These are phyloP conservation scores for Viridothelium virens DNA, from an alignment of 495 filamentous ascomycete genomes.

Conservation along the genomic window DNA sequence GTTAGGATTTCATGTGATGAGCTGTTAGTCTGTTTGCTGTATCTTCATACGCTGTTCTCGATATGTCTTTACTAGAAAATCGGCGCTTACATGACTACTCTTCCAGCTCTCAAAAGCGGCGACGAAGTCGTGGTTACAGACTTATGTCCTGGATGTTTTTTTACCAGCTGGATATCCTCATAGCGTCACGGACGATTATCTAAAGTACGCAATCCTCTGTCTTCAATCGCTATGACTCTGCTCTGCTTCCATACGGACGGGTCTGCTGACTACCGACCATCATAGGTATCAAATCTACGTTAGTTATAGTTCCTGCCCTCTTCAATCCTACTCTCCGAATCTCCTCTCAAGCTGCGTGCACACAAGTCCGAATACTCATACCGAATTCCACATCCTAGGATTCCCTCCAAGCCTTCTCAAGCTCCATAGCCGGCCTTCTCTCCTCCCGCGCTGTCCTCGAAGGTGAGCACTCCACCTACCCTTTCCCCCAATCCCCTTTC, in stretches of 20 bases:
- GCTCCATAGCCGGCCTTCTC: constrained; percentile 81
- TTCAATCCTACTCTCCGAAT: constrained; percentile 4
- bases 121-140: constrained; percentile 32
- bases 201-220: constrained; percentile 45
- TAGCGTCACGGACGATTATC: constrained; percentile 84
- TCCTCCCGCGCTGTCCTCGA: constrained; percentile 84
- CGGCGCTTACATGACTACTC: not conserved
- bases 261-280: constrained; percentile 16
- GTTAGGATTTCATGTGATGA: no score
- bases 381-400: constrained; percentile 47
- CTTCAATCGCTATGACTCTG: constrained; percentile 34
- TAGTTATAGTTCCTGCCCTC: constrained; percentile 20
- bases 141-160: constrained; percentile 61
- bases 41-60: no score
- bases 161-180: constrained; percentile 89
- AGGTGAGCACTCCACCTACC: constrained; percentile 42
- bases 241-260: constrained; percentile 4
- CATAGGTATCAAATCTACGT: constrained; percentile 70
- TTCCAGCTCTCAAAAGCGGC: constrained; percentile 22
- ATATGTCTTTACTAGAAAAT: no score
- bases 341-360: constrained; percentile 20
- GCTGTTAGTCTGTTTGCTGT: no score
- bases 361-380: no score
- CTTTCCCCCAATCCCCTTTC: not conserved
- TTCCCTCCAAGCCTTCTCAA: constrained; percentile 92